Evolutionary conservation across 2,329 filamentous ascomycete species (phyloP).

Genomic region (Sordariomycetes sp.): DNA sequence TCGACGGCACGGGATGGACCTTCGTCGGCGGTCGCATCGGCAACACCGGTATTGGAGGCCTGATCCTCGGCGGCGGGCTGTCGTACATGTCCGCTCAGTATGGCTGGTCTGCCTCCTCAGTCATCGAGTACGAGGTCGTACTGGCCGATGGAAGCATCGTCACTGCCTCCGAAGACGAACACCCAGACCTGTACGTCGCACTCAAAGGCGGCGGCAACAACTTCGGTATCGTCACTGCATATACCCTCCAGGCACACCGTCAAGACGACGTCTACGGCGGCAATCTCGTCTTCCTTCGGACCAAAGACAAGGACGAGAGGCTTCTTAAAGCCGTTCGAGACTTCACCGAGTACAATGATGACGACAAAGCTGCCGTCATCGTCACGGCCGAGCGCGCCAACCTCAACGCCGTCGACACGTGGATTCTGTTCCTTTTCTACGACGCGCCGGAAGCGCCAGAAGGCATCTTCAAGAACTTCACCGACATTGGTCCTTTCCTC

Average conservation of each 20-base stretch:
- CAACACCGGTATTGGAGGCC: constrained; percentile 37
- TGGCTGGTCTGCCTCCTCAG: constrained; percentile 40
- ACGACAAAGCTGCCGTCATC: constrained; percentile 52
- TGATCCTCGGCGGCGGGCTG: constrained; percentile 42
- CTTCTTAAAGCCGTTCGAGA: constrained; percentile 40
- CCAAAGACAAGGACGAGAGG: constrained; percentile 15
- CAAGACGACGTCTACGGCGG: constrained; percentile 33
- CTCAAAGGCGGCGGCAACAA: constrained; percentile 49
- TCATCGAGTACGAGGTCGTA: constrained; percentile 41
- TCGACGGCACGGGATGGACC: constrained; percentile 31
- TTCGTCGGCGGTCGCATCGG: constrained; percentile 34
- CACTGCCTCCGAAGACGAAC: constrained; percentile 27
- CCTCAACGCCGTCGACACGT: constrained; percentile 33
- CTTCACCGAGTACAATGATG: constrained; percentile 48
- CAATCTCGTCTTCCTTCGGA: constrained; percentile 25
- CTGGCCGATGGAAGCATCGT: constrained; percentile 38
- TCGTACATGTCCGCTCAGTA: constrained; percentile 41
- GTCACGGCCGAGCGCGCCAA: constrained; percentile 34
- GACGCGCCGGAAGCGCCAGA: constrained; percentile 43
- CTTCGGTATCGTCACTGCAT: constrained; percentile 39
- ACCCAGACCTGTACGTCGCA: constrained; percentile 41
- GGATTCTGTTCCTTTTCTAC: constrained; percentile 55
- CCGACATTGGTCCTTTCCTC: constrained; percentile 17
- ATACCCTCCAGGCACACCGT: constrained; percentile 30
- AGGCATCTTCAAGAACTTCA: constrained; percentile 43